Base-by-base conservation (phyloP, 345 rosid species). In the Brassica carinata region DNA sequence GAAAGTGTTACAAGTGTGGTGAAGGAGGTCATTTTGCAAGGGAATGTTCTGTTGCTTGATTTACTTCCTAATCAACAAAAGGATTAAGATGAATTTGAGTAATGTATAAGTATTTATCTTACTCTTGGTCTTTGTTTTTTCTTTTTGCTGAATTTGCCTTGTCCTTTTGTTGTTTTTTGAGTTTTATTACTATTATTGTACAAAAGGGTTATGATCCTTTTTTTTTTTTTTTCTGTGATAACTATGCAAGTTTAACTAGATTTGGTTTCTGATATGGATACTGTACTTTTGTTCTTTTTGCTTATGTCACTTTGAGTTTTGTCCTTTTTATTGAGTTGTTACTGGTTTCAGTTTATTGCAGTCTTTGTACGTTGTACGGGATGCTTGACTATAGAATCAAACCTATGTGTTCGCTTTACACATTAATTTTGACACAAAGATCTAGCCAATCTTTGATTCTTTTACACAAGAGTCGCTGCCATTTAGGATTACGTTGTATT, bases 11-110 rank as follows among this genome's bases (percentile, higher is more conserved):
- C 43, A 69, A 27, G 6, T 84, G 89, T 23, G 81, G 81, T 2
- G 40, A 83, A 10, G 78, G 17, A n/a, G 89, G 87, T 38, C 87
- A 89, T 77, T 73, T 73, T 73, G 86, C 87, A 0, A 87, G 83
- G 71, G 88, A 87, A 9, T 88, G 92, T 57, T 65, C 78, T 7
- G 76, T 34, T 1, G 79, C 84, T 67, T 67, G 64, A 72, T 61
- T 36, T 10, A 27, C 1, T 68, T 57, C 69, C 30, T 40, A 8
- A 65, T 71, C 77, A 57, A 65, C 67, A 64, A 17, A 9, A 48
- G 64, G 55, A 67, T 34, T 75, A 57, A 73, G 23, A 34, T 14
- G 78, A 72, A 77, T 65, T 9, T 30, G 70, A 73, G 81, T 55
- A 2, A 66, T 75, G 71, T 57, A 23, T 13, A 68, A 57, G 76